phyloP scores from a whole-genome alignment of 495 filamentous ascomycete genomes.

The Mytilinidion resinicola region DNA sequence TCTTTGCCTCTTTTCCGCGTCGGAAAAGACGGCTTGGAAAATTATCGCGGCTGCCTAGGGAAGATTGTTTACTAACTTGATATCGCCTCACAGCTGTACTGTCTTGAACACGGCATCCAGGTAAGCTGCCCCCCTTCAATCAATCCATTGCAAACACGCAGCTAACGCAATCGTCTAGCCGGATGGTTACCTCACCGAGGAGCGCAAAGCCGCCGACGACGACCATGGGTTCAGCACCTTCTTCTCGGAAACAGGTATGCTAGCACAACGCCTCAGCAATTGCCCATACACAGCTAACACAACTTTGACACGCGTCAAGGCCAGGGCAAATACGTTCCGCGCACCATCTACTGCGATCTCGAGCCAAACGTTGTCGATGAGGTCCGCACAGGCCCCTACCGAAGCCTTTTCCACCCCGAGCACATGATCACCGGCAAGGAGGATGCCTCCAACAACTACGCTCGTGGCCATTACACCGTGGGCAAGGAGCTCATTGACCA shows the following conservation, averaged over 20 bases:
- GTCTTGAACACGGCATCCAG: constrained; percentile 99
- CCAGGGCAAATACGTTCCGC: constrained; percentile 97
- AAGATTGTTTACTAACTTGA: constrained; percentile 9
- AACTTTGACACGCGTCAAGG: constrained; percentile 47
- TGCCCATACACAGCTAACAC: neutral
- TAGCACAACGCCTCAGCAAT: constrained; percentile 16
- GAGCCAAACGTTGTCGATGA: constrained; percentile 99
- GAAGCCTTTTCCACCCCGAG: constrained; percentile 94
- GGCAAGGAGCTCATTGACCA: constrained; percentile 98
- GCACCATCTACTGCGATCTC: constrained; percentile 99
- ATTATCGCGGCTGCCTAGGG: neutral
- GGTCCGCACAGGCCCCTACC: constrained; percentile 95
- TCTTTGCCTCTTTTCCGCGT: neutral
- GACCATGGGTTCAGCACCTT: constrained; percentile 99
- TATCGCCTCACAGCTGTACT: constrained; percentile 71
- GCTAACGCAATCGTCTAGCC: constrained; percentile 57
- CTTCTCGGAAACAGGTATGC: constrained; percentile 96
- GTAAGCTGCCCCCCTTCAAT: constrained; percentile 48
- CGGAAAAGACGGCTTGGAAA: neutral
- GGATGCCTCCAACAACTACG: constrained; percentile 99
- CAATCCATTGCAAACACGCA: neutral
- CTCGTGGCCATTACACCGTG: constrained; percentile 97
- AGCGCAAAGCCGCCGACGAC: constrained; percentile 85
- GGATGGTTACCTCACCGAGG: constrained; percentile 97
- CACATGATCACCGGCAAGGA: constrained; percentile 99